Base-by-base conservation (phyloP, 1,284 basidiomycete species). In the Trichosporon faecale region DNA sequence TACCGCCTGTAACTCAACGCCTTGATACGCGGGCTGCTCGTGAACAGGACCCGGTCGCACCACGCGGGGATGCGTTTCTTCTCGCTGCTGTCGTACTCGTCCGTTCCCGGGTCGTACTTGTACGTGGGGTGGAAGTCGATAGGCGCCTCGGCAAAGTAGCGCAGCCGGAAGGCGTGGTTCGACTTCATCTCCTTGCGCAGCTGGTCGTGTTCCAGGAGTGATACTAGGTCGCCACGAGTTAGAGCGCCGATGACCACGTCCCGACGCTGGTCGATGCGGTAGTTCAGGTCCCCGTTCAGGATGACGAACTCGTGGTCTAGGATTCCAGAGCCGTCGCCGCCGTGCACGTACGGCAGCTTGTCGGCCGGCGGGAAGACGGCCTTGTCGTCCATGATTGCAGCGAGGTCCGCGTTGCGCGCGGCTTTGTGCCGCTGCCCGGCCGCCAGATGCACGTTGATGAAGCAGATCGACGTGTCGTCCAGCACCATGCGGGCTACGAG, bases 361-460 rank as follows among this genome's bases (percentile, higher is more conserved):
- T 88, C 86, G 6, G 85, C 81, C 0, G 73, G 60, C 0, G 91
- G 88, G 71, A 95, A 91, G 2, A 94, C 85, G 2, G 87, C 83
- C 72, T 90, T 90, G 76, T 92, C 90, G 76, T 97, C 95, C 70
- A 97, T 83, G 70, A 96, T 91, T 0, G 90, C 91, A 0, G 90
- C 90, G 3, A 95, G 85, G 81, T 98, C 95, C 0, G 90, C 89
- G 77, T 97, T 98, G 6, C 96, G 87, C 73, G 91, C 87, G 9
- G 91, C 88, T 31, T 92, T 88, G 64, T 92, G 90, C 72, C 88
- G 87, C 79, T 97, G 95, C 1, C 96, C 95, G 2, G 96, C 95
- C 4, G 95, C 96, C 66, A 99, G 86, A 85, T 99, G 96, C 75
- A 93, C 94, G 83, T 99, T 99, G 85, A 98, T 89, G 78, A 98